These are phyloP conservation scores for Bretschneidera sinensis DNA, from an alignment of 345 rosid species.

Conservation along the genomic window DNA sequence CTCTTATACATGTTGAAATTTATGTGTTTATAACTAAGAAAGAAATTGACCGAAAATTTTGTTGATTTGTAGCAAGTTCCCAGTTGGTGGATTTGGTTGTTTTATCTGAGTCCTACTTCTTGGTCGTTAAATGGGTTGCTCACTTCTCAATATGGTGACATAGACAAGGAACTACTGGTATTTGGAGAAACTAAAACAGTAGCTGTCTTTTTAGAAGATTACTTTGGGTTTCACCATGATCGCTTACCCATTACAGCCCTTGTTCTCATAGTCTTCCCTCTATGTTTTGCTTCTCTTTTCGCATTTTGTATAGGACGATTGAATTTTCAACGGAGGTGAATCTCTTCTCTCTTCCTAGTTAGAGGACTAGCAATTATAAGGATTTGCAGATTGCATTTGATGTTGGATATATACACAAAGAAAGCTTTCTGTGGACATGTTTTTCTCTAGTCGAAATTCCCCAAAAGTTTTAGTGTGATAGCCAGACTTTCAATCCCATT, in stretches of 20 bases:
- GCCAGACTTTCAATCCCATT: too few species aligned
- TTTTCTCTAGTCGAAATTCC: too few species aligned
- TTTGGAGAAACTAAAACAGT: slow-evolving; percentile 45
- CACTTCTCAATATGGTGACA: slow-evolving; percentile 76
- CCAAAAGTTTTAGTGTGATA: too few species aligned
- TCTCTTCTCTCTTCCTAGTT: not conserved
- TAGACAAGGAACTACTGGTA: slow-evolving; percentile 31
- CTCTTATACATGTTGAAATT: not conserved
- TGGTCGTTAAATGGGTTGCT: slow-evolving; percentile 63
- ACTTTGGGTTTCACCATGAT: slow-evolving; percentile 49
- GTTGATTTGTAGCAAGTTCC: slow-evolving; percentile 60
- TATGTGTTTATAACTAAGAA: not conserved
- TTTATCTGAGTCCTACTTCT: slow-evolving; percentile 57
- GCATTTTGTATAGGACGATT: slow-evolving; percentile 45
- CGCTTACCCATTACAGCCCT: slow-evolving; percentile 29
- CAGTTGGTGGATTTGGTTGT: slow-evolving; percentile 80
- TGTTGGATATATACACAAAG: too few species aligned
- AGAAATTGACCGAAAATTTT: not conserved
- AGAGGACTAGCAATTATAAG: too few species aligned
- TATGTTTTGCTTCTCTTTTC: slow-evolving; percentile 47
- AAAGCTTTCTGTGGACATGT: too few species aligned
- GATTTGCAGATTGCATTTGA: too few species aligned
- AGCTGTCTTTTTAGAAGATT: slow-evolving; percentile 42
- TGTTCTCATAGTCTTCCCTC: slow-evolving; percentile 45
- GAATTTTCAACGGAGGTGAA: slow-evolving; percentile 61